A percentile compares a stretch with the other conserved stretches of the same genome.
Evolutionary conservation across 345 rosid species (phyloP).

Genomic region (Geranium rotundifolium): DNA sequence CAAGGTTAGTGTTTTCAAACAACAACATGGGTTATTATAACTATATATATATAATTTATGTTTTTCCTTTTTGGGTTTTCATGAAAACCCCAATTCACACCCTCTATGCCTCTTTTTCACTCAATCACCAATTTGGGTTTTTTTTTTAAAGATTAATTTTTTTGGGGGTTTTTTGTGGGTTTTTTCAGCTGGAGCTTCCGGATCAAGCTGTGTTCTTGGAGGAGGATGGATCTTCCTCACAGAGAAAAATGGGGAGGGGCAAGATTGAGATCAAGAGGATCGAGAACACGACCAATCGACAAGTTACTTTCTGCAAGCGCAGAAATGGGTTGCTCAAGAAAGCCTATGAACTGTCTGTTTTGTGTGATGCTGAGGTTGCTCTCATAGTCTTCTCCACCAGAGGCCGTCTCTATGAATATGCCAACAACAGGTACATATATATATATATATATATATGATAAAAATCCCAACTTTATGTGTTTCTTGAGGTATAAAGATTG

Average conservation of each 20-base stretch:
- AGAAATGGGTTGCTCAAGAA: conserved; percentile 82
- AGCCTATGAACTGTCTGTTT: conserved; percentile 72
- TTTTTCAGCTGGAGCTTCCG: conserved; percentile 1
- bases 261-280: conserved; percentile 76
- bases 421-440: conserved; percentile 54
- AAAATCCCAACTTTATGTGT: neutral
- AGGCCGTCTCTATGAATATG: conserved; percentile 83
- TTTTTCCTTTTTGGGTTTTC: no score
- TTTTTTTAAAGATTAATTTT: no score
- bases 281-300: conserved; percentile 70
- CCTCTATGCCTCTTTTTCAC: neutral
- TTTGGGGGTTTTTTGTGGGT: no score
- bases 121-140: neutral
- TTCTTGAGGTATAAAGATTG: neutral
- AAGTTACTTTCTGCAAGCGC: conserved; percentile 80
- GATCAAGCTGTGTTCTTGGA: conserved; percentile 42
- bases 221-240: conserved; percentile 41
- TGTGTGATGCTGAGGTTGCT: conserved; percentile 77
- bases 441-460: neutral
- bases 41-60: no score
- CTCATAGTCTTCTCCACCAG: conserved; percentile 76
- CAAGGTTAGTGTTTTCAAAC: neutral
- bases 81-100: neutral
- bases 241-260: conserved; percentile 56
- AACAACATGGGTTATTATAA: neutral